Percentiles rank a stretch among this genome's conserved stretches.
Conservation (phyloP, 371 early-diverging fungal species). For the Mycotypha africana region DNA sequence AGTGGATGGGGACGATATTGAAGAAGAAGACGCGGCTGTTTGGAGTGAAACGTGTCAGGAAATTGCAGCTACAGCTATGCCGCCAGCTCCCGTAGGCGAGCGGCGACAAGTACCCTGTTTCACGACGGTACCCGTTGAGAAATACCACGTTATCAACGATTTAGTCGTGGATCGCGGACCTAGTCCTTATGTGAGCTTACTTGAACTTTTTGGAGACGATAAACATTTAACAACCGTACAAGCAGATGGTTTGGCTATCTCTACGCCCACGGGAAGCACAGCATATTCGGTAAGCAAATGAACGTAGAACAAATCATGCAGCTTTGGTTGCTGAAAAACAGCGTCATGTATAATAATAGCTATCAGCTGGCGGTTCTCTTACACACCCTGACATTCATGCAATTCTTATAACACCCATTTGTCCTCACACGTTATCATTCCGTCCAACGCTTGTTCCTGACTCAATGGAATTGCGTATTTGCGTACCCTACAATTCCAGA, state of each 20-base stretch:
- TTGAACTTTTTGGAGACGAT: conserved; percentile 92
- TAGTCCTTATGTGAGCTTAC: conserved; percentile 78
- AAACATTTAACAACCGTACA: conserved; percentile 79
- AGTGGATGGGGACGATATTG: conserved; percentile 35
- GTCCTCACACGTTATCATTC: conserved; percentile 93
- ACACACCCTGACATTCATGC: conserved; percentile 94
- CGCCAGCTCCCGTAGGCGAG: conserved; percentile 15
- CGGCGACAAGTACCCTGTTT: conserved; percentile 39
- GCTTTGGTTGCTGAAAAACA: too few species aligned
- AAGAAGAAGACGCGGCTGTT: conserved; percentile 1
- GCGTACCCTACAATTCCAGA: conserved; percentile 71
- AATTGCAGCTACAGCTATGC: background rate
- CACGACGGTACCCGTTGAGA: conserved; percentile 46
- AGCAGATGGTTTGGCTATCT: conserved; percentile 89
- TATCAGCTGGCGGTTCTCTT: conserved; percentile 91
- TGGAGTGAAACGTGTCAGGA: background rate
- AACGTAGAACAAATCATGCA: too few species aligned
- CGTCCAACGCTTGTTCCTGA: conserved; percentile 94
- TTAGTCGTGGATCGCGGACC: conserved; percentile 89
- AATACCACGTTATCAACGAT: conserved; percentile 73
- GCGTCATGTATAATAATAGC: conserved; percentile 18
- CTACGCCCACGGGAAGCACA: conserved; percentile 96
- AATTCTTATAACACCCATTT: conserved; percentile 91
- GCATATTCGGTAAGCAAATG: conserved; percentile 90
- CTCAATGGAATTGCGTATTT: conserved; percentile 77